These are phyloP conservation scores for Xylariaceae sp. DNA, from an alignment of 2,329 filamentous ascomycete genomes.

Conservation along the genomic window DNA sequence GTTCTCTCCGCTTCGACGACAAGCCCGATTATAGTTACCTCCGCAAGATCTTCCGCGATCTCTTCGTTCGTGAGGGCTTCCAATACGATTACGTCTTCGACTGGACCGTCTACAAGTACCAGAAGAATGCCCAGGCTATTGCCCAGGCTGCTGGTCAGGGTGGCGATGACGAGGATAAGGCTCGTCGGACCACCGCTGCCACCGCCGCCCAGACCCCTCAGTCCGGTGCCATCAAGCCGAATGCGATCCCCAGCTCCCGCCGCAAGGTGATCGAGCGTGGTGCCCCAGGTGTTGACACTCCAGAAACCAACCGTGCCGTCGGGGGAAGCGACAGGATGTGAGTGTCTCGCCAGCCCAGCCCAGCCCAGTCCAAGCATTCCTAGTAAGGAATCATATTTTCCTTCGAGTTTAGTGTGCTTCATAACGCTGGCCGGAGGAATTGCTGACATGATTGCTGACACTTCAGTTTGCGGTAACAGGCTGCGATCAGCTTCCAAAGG, in stretches of 20 bases:
- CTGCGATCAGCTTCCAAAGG: conserved; percentile 81
- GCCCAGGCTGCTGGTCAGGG: conserved; percentile 74
- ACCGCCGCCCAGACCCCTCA: conserved; percentile 63
- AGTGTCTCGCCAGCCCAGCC: conserved; percentile 68
- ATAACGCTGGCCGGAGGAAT: conserved; percentile 75
- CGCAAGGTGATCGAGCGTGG: conserved; percentile 81
- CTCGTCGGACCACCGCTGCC: conserved; percentile 67
- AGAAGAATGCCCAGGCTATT: conserved; percentile 97
- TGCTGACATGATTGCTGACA: conserved; percentile 79
- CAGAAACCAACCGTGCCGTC: conserved; percentile 74
- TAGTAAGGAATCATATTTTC: conserved; percentile 87
- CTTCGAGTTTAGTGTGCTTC: conserved; percentile 81
- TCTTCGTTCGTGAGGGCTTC: conserved; percentile 98
- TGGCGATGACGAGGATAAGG: conserved; percentile 77
- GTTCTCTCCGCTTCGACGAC: conserved; percentile 97
- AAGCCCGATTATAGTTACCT: conserved; percentile 99
- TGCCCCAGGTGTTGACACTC: conserved; percentile 64
- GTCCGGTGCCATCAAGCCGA: conserved; percentile 68
- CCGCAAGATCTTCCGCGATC: conserved; percentile 99
- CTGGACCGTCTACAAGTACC: conserved; percentile 99
- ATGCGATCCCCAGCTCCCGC: conserved; percentile 75
- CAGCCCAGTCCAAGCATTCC: conserved; percentile 63
- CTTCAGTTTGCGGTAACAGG: conserved; percentile 82
- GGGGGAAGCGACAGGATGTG: conserved; percentile 93
- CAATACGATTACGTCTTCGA: conserved; percentile 99